Evolutionary conservation across 352 stramenopile species (phyloP), one percentile per base, ranked within the genome.

Genomic region (Blastocystis sp.): DNA sequence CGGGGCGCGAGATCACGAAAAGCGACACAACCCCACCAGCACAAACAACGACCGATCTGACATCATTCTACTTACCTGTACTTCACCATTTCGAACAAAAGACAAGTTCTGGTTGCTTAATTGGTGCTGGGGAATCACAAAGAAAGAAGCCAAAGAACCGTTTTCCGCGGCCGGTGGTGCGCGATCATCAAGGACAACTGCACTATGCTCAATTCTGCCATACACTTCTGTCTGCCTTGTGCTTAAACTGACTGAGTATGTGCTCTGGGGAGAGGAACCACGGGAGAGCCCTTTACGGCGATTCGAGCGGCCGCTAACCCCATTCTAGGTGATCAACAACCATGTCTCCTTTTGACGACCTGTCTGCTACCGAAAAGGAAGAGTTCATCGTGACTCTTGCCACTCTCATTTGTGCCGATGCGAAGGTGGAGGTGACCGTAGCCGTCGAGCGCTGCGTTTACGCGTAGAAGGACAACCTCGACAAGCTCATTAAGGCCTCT

Each of bases 341-440:
- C 48, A 79, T 79, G 69, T 41, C 69, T 64, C 69, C 69, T 53
- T 79, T 79, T 79, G 69, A 79, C 62, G 19, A 23, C 21, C 62
- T 86, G 64, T 86, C 76, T 86, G n/a, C 64, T 74, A 19, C 60
- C 61, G 76, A 86, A 61, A 86, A 86, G 76, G 76, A 86, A 70
- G 76, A 86, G 53, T 61, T 86, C 52, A 61, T 48, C 43, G 62
- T 86, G 41, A 74, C 76, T 61, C 76, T 86, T 74, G 76, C 76
- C 53, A 23, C 34, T 21, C 52, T 86, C 1, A 34, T 86, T 21
- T 86, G 76, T 74, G 76, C 76, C 60, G 76, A 86, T 74, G 76
- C 61, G 11, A 86, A 76, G 61, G 76, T 86, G 2, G 76, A 70
- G 19, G 43, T 61, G n/a, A 76, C 76, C 40, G 76, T 86, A 74